A percentile compares a stretch with the other conserved stretches of the same genome.
Evolutionary conservation across 352 stramenopile genomes (phyloP).

Genomic region (Phytophthora kernoviae): DNA sequence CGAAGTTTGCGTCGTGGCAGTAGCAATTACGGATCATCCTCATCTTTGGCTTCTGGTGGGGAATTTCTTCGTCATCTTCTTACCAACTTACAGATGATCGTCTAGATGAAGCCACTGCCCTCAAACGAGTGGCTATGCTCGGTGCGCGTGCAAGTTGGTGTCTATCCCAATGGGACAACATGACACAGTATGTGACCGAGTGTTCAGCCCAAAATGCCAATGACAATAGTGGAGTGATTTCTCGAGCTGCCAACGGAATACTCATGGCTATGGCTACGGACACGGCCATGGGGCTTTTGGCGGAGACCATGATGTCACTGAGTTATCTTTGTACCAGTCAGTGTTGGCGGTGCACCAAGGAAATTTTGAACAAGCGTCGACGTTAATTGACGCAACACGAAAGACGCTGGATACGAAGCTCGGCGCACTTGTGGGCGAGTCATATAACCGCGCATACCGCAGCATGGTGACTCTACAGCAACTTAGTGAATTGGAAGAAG

Average conservation of each 20-base stretch:
- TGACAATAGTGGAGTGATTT: conserved; percentile 26
- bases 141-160: conserved; percentile 86
- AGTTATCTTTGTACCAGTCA: conserved; percentile 75
- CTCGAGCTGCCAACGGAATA: conserved; percentile 26
- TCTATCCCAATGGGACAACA: conserved; percentile 81
- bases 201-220: conserved; percentile 37
- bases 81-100: conserved; percentile 43
- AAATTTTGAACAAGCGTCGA: conserved; percentile 91
- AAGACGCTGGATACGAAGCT: conserved; percentile 95
- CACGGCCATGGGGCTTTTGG: conserved; percentile 37
- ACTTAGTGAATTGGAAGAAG: conserved; percentile 97
- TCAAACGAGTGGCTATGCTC: conserved; percentile 79
- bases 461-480: conserved; percentile 97
- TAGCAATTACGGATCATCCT: conserved; percentile 43
- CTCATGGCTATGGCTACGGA: conserved; percentile 34
- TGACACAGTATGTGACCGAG: conserved; percentile 79
- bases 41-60: conserved; percentile 22
- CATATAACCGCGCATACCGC: conserved; percentile 96
- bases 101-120: conserved; percentile 43
- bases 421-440: conserved; percentile 95
- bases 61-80: conserved; percentile 20
- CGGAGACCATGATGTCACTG: conserved; percentile 44
- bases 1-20: conserved; percentile 33
- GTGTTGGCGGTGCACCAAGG: conserved; percentile 95
- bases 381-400: conserved; percentile 93